These are phyloP conservation scores for Fusarium multiceps DNA, from an alignment of 2,329 filamentous ascomycete species.

Conservation along the genomic window DNA sequence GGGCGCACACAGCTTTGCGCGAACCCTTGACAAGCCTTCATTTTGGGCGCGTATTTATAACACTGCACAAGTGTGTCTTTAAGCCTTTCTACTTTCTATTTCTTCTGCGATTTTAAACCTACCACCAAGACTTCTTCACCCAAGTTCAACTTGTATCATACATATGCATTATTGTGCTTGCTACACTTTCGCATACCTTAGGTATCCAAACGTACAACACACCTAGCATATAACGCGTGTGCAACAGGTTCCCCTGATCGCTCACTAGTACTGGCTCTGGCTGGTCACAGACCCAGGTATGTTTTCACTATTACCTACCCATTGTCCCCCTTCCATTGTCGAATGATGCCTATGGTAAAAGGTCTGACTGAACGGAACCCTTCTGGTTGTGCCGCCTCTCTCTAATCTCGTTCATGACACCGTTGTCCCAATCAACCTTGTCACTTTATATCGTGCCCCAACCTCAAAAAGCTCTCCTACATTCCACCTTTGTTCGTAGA, in stretches of 20 bases:
- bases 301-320: conserved; percentile 10
- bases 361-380: conserved; percentile 66
- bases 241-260: neutral
- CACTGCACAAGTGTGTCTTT: neutral
- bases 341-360: conserved; percentile 74
- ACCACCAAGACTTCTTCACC: neutral
- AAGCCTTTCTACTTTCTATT: neutral
- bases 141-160: neutral
- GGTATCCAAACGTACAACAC: neutral
- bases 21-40: neutral
- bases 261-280: neutral
- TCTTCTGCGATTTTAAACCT: neutral
- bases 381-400: conserved; percentile 58
- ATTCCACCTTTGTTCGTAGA: conserved; percentile 28
- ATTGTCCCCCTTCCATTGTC: conserved; percentile 24
- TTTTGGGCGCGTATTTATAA: neutral
- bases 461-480: conserved; percentile 20
- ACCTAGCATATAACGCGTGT: neutral
- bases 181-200: neutral
- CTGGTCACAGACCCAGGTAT: conserved; percentile 26
- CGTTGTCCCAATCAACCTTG: conserved; percentile 28
- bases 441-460: conserved; percentile 23
- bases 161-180: neutral
- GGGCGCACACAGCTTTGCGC: neutral
- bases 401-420: conserved; percentile 25